Evolutionary conservation across 1,139 yeast species (phyloP), one percentile per base, ranked within the genome.

Genomic region (Taphrina communis): DNA sequence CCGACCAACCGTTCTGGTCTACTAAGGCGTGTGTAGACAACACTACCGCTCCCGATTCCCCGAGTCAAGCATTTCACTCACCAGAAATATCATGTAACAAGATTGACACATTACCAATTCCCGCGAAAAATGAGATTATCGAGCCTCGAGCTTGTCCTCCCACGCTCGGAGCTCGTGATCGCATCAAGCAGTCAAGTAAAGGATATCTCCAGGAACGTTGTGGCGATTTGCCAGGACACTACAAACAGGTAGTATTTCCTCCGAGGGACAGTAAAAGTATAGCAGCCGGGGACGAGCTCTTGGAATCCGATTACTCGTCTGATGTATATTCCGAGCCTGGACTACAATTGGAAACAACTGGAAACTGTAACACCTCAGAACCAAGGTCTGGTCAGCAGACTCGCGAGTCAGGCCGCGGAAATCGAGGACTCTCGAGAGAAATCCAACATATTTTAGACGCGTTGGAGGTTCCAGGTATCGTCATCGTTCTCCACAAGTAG

Each of bases 121-220:
- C 4, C 31, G 4, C 31, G 31, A 25, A 25, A 25, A 2, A 2
- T 25, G 31, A 2, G 31, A 25, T 25, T 25, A 4, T 25, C 31
- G 4, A 25, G 4, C 4, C 31, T 25, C 31, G 31, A 25, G 31
- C 31, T 25, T 25, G 31, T 25, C 14, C 42, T 39, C 42, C 42
- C 2, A 14, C 7, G 42, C 42, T n/a, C 2, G 19, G 42, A 9
- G 42, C 42, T 17, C n/a, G 19, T n/a, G 48, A 44, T 17, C 48
- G 9, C 19, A 25, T 36, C 19, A 44, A 14, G 39, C 60, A 56
- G 39, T 58, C 62, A 1, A 42, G 62, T 44, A 44, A 58, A 44
- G 62, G 62, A 6, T 58, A 46, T 58, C 39, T 58, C 9, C 62
- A 58, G 25, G 25, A 42, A 31, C 53, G 51, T 21, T 41, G 17